Conservation (phyloP, 768 basidiomycete species). For the Podaxis pistillaris region DNA sequence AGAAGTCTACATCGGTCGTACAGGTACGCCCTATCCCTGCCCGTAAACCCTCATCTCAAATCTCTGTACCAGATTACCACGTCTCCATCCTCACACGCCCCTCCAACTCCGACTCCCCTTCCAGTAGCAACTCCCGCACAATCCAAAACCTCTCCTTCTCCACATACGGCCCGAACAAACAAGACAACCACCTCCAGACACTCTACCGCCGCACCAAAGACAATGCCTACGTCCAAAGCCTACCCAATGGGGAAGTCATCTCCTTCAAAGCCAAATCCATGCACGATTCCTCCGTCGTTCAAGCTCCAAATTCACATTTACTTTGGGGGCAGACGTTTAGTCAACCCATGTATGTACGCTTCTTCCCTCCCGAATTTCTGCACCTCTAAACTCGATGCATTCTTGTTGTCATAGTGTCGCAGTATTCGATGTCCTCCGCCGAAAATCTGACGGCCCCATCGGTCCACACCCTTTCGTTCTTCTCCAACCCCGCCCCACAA, state of each 20-base stretch:
- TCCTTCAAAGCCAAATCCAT: constrained; percentile 54
- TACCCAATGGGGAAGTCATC: constrained; percentile 76
- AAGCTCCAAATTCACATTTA: constrained; percentile 32
- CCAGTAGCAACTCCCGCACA: constrained; percentile 31
- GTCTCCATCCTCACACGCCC: constrained; percentile 77
- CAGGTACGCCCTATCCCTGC: constrained; percentile 33
- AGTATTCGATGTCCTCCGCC: constrained; percentile 72
- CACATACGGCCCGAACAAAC: constrained; percentile 89
- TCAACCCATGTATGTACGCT: constrained; percentile 60
- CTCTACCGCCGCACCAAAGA: constrained; percentile 78
- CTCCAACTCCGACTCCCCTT: constrained; percentile 22
- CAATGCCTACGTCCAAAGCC: constrained; percentile 75
- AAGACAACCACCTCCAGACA: constrained; percentile 70
- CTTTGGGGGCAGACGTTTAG: constrained; percentile 62
- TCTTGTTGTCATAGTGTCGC: constrained; percentile 57
- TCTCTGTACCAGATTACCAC: constrained; percentile 66
- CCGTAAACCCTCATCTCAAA: constrained; percentile 11
- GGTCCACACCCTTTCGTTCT: constrained; percentile 67
- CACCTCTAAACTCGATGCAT: not conserved
- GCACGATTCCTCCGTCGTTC: constrained; percentile 17
- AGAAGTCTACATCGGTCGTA: constrained; percentile 51
- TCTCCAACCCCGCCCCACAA: constrained; percentile 78
- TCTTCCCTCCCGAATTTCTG: not conserved
- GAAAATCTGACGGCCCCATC: constrained; percentile 24
- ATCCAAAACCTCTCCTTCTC: constrained; percentile 89